Evolutionary conservation across 2,329 filamentous ascomycete genomes (phyloP).

Genomic region (Cladosporium sp.): DNA sequence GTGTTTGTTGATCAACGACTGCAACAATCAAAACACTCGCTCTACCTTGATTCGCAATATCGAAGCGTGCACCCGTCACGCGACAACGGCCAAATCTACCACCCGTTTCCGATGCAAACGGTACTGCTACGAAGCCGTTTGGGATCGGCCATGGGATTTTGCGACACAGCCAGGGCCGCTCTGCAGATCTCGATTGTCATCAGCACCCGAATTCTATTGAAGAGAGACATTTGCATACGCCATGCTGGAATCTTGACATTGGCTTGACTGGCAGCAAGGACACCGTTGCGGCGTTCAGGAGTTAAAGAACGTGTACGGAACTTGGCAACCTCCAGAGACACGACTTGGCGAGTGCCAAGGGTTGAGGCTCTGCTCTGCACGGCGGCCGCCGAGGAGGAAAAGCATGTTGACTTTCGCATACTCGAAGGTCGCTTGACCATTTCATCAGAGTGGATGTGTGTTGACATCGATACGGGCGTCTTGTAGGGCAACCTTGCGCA

Average conservation of each 20-base stretch:
- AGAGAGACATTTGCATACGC: background rate
- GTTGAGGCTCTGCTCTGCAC: conserved; percentile 11
- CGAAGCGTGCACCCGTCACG: background rate
- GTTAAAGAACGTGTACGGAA: background rate
- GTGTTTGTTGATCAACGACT: background rate
- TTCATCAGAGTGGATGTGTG: background rate
- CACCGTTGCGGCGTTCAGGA: background rate
- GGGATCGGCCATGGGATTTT: background rate
- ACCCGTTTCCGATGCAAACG: background rate
- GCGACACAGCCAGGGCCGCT: background rate
- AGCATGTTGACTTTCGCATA: background rate
- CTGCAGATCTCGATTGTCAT: background rate
- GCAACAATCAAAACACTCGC: background rate
- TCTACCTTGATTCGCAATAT: background rate
- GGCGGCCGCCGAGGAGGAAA: background rate
- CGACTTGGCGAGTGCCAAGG: conserved; percentile 11
- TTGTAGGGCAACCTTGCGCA: background rate
- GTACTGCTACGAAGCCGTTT: background rate
- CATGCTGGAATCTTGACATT: background rate
- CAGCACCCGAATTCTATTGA: background rate
- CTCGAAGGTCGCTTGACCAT: background rate
- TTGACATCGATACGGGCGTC: background rate
- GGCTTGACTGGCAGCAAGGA: conserved; percentile 43
- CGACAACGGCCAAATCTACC: background rate
- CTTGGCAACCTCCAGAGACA: conserved; percentile 4